Conservation (phyloP, 495 filamentous ascomycete species). For the Neurospora sp. region DNA sequence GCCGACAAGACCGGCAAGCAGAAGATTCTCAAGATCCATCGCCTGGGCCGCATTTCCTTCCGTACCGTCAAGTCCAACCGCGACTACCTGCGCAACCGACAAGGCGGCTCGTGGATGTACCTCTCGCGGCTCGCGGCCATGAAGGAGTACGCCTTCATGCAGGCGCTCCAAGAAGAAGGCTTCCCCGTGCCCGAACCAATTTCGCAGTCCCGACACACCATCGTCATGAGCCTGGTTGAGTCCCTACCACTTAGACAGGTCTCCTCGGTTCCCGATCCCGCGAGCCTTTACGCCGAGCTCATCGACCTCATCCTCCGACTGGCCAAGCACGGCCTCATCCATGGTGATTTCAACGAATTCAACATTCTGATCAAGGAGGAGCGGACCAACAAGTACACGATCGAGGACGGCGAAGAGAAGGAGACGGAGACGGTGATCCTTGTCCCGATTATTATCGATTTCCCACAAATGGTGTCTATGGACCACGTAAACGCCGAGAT, state of each 20-base stretch:
- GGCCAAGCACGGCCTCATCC: constrained; percentile 82
- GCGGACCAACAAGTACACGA: background rate
- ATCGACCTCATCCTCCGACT: constrained; percentile 78
- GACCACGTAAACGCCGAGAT: constrained; percentile 85
- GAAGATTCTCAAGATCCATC: constrained; percentile 78
- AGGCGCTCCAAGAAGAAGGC: constrained; percentile 64
- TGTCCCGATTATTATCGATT: constrained; percentile 82
- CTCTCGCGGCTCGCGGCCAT: constrained; percentile 84
- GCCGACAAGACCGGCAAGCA: constrained; percentile 56
- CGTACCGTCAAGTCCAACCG: constrained; percentile 89
- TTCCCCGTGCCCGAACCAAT: constrained; percentile 86
- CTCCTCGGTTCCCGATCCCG: constrained; percentile 65
- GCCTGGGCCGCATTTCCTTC: constrained; percentile 93
- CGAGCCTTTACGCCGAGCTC: constrained; percentile 72
- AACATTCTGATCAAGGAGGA: constrained; percentile 88
- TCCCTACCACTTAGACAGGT: constrained; percentile 84
- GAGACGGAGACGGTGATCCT: constrained; percentile 23
- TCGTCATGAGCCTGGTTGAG: constrained; percentile 88
- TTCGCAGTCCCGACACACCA: constrained; percentile 79
- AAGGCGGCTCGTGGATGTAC: constrained; percentile 86
- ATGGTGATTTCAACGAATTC: constrained; percentile 99
- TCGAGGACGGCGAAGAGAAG: constrained; percentile 12
- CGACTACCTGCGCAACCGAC: constrained; percentile 78
- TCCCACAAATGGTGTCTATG: constrained; percentile 96
- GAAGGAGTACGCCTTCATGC: constrained; percentile 92